phyloP scores from a whole-genome alignment of 441 rosid genomes.

The Syzygium malaccense region DNA sequence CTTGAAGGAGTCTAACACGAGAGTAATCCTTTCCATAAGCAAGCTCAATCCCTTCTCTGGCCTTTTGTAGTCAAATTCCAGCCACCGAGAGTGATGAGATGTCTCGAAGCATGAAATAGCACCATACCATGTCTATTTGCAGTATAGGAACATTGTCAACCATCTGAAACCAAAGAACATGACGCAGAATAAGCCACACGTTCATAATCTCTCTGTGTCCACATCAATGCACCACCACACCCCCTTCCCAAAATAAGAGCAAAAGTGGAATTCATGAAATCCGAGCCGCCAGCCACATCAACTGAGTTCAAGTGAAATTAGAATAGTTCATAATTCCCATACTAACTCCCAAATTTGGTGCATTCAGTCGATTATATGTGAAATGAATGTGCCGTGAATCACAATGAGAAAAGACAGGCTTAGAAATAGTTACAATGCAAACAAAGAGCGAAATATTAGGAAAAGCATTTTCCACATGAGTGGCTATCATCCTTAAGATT shows the following conservation, averaged over 20 bases:
- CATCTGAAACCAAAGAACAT: slow-evolving; percentile 35
- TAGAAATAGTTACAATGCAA: background rate
- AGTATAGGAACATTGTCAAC: slow-evolving; percentile 80
- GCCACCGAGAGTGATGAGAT: slow-evolving; percentile 71
- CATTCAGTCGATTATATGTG: background rate
- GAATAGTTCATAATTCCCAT: background rate
- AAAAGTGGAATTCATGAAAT: background rate
- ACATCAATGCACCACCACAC: background rate
- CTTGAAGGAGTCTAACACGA: slow-evolving; percentile 76
- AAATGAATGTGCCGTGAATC: background rate
- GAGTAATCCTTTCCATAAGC: slow-evolving; percentile 82
- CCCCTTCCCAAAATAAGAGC: background rate
- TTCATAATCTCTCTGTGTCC: background rate
- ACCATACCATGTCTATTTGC: slow-evolving; percentile 98
- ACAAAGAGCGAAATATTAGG: background rate
- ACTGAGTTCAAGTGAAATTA: background rate
- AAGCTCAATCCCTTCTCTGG: slow-evolving; percentile 83
- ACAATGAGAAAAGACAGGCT: background rate
- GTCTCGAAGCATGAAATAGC: slow-evolving; percentile 84
- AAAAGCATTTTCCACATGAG: background rate
- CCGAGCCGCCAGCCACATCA: background rate
- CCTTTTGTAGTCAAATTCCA: slow-evolving; percentile 67
- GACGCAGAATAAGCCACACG: background rate
- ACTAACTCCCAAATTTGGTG: background rate
- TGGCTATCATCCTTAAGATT: background rate